Base-by-base conservation (phyloP, 768 basidiomycete genomes). In the Tricholoma flavovirens region DNA sequence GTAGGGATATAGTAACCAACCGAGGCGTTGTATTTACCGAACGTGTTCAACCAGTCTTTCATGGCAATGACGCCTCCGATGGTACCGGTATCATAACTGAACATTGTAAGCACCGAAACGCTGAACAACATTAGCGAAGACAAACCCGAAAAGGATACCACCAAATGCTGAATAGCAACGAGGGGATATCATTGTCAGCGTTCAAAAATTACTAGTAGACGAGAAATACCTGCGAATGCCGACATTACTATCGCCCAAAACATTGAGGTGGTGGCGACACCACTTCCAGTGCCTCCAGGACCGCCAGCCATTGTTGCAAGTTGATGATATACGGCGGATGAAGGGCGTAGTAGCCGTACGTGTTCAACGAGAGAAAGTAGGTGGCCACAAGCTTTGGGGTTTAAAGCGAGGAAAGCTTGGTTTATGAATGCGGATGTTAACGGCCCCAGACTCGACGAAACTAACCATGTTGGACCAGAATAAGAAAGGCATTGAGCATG, bases 1-100 rank as follows among this genome's bases (percentile, higher is more conserved):
- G 67, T 69, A 66, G 75, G 86, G 32, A 78, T 65, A 30, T 80
- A 75, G 9, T 5, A 7, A 10, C 30, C 30, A 30, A 15, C 15
- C 2, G 62, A 66, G 11, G 59, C 53, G 48, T 66, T 62, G 35
- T 58, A 64, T 15, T 59, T 59, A 57, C 80, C 83, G 60, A 83
- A 85, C 11, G 77, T 75, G 49, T 70, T 56, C 57, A 86, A 69
- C 76, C 81, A 83, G 42, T 83, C 71, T 57, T 71, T 51, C 81
- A 88, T 88, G 50, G 74, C 81, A 53, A 81, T 83, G 68, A 91
- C 76, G 70, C 91, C 92, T 57, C 80, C 82, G 75, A 93, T 91
- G 63, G 82, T 82, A 63, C 92, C 92, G 53, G 91, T 90, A 71
- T 93, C 91, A 69, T 90, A 93, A 51, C 76, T 60, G 56, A 83